Evolutionary conservation across 1,284 basidiomycete genomes (phyloP).

Genomic region (Irpex sp.): DNA sequence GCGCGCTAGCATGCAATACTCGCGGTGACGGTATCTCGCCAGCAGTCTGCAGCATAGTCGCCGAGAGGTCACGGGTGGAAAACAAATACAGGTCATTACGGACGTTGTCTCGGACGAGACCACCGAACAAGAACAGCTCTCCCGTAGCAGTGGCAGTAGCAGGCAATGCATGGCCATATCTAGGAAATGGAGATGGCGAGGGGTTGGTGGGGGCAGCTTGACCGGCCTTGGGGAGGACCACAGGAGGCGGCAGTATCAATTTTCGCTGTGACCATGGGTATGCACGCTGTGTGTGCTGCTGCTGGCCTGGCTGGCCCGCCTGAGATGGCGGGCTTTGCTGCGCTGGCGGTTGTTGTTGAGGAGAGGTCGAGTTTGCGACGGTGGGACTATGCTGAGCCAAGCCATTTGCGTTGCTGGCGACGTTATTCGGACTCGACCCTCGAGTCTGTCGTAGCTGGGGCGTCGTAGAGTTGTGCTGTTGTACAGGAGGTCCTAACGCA

Average conservation of each 20-base stretch:
- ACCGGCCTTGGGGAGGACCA: constrained; percentile 59
- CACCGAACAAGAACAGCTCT: constrained; percentile 96
- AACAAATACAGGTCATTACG: constrained; percentile 95
- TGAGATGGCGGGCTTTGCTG: constrained; percentile 24
- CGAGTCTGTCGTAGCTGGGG: constrained; percentile 19
- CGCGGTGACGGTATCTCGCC: constrained; percentile 89
- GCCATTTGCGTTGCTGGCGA: constrained; percentile 13
- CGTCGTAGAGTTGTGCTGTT: constrained; percentile 20
- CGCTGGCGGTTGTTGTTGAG: constrained; percentile 26
- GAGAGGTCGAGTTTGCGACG: constrained; percentile 25
- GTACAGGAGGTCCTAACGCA: constrained; percentile 21
- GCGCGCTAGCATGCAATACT: constrained; percentile 94
- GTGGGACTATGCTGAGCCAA: constrained; percentile 12
- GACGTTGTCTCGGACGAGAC: constrained; percentile 88
- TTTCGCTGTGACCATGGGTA: constrained; percentile 80
- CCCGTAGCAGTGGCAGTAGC: constrained; percentile 77
- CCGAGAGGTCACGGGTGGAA: constrained; percentile 75
- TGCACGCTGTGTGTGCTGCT: constrained; percentile 43
- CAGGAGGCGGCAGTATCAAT: constrained; percentile 61
- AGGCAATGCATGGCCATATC: constrained; percentile 97
- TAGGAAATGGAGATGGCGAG: constrained; percentile 88
- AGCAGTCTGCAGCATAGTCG: constrained; percentile 79
- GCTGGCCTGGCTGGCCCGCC: constrained; percentile 22
- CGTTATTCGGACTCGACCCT: constrained; percentile 17
- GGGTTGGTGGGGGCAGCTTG: constrained; percentile 54